Base-by-base conservation (phyloP, 768 basidiomycete species). In the Suillus cothurnatus region DNA sequence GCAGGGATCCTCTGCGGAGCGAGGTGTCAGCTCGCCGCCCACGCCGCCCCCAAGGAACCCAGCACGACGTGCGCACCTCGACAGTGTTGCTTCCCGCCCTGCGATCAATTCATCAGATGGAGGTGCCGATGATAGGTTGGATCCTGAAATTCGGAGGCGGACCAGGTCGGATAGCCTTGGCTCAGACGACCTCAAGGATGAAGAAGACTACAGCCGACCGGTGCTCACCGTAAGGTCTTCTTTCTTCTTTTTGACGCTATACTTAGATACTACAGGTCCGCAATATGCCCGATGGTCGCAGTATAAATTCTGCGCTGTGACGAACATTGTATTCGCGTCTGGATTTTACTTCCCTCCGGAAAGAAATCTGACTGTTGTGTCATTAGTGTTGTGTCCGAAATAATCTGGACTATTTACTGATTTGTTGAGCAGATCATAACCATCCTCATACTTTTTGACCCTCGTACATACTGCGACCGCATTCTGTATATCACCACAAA, bases 151-250 rank as follows among this genome's bases (percentile, higher is more conserved):
- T 36, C 69, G 66, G 49, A 61, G 68, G 52, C 67, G 66, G 59
- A 70, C 67, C 41, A 68, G 67, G 63, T 73, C 69, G n/a, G 63
- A 69, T 55, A 69, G 69, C 41, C 68, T 63, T 15, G 71, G 66
- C 34, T 64, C 68, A n/a, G 68, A 68, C 45, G 50, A 64, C 26
- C 61, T 81, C 53, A 77, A 75, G 66, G 86, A 88, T 68, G 82
- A 85, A 34, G 83, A 86, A 66, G 87, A 86, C 66, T 86, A 86
- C 76, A 83, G 82, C 26, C 78, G 83, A 56, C 81, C 80, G 60
- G 85, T 88, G 31, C 81, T 89, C 66, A 85, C 79, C 66, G 88
- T 83, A 74, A 70, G 83, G 36, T 21, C 9, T 26, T 41, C 32
- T n/a, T 5, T 64, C 38, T 32, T 45, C 17, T 12, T 39, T 21